A percentile compares a stretch with the other conserved stretches of the same genome.
phyloP scores from a whole-genome alignment of 768 basidiomycete species.

The Collybia nuda region DNA sequence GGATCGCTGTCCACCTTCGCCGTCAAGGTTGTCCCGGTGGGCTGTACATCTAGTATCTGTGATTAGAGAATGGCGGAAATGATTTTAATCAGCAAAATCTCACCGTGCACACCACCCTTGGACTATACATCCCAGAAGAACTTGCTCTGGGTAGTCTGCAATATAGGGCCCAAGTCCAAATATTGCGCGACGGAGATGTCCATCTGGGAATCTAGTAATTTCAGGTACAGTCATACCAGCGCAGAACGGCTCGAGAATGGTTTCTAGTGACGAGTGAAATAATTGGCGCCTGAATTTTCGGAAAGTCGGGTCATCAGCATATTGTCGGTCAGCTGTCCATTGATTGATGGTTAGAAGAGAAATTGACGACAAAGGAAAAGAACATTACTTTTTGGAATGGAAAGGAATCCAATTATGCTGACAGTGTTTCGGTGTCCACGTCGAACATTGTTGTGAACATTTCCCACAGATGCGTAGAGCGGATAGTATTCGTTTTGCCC shows the following conservation, averaged over 20 bases:
- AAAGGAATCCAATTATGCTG: conserved; percentile 5
- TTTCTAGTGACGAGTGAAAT: conserved; percentile 25
- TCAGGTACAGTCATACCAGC: conserved; percentile 25
- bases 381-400: conserved; percentile 11
- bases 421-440: conserved; percentile 4
- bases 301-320: conserved; percentile 16
- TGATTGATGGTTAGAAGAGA: not conserved
- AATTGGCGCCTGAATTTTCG: conserved; percentile 26
- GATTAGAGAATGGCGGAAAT: not conserved
- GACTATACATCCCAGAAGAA: conserved; percentile 26
- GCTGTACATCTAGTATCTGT: not conserved
- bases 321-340: conserved; percentile 11
- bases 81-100: not conserved
- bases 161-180: conserved; percentile 34
- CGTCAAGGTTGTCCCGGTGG: conserved; percentile 2
- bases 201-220: conserved; percentile 24
- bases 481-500: conserved; percentile 20
- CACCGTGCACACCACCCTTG: conserved; percentile 27
- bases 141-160: conserved; percentile 36
- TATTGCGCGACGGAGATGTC: conserved; percentile 23
- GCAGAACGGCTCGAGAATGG: conserved; percentile 19
- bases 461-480: conserved; percentile 15
- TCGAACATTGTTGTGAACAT: conserved; percentile 10
- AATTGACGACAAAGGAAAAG: not conserved
- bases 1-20: not conserved